phyloP scores from a whole-genome alignment of 2,329 filamentous ascomycete genomes.

The Pseudocercospora musae region DNA sequence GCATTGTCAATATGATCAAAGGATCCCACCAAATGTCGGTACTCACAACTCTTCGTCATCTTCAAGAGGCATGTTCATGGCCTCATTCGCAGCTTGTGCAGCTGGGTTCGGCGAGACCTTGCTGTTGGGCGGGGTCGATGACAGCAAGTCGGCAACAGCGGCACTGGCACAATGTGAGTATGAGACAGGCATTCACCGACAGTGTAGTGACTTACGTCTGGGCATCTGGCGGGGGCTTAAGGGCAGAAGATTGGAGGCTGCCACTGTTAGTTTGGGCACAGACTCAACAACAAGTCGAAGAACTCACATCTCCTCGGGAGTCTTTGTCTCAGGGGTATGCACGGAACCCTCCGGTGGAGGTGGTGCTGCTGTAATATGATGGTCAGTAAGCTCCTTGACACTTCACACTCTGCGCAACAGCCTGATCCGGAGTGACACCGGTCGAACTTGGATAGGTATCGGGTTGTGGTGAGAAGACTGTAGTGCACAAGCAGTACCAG shows the following conservation, averaged over 20 bases:
- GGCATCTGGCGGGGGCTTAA: background rate
- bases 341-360: no score
- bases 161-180: background rate
- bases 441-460: background rate
- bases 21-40: no score
- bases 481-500: no score
- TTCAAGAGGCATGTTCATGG: background rate
- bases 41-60: no score
- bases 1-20: no score
- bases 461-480: no score
- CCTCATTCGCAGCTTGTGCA: conserved; percentile 15
- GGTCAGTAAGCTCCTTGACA: background rate
- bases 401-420: background rate
- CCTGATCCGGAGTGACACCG: background rate
- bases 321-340: no score
- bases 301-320: no score
- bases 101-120: conserved; percentile 1
- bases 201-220: background rate
- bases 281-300: no score
- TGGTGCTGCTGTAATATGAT: background rate
- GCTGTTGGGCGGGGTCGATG: background rate
- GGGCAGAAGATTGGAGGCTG: no score
- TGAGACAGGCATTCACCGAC: no score
- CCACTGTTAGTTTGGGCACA: no score
- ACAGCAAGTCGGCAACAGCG: background rate